A percentile compares a stretch with the other conserved stretches of the same genome.
Conservation (phyloP, 2,329 filamentous ascomycete genomes). For the Furcasterigmium furcatum region DNA sequence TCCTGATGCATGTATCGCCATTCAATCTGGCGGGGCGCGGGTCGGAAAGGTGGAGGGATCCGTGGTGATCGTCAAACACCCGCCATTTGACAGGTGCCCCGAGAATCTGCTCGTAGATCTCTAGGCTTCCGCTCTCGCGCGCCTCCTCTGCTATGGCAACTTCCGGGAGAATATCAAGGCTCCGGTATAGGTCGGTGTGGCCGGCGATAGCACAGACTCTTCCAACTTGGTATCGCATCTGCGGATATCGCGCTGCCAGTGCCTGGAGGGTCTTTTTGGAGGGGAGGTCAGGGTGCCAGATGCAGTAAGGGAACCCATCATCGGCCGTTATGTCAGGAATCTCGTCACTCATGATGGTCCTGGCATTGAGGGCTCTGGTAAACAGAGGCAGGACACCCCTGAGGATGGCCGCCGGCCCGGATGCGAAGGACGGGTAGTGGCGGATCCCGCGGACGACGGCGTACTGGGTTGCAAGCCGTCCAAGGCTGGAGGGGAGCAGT, state of each 20-base stretch:
- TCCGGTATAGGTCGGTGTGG: constrained; percentile 27
- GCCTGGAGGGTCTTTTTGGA: constrained; percentile 29
- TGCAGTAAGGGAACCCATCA: constrained; percentile 31
- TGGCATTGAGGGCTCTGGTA: constrained; percentile 22
- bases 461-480: not conserved
- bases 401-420: not conserved
- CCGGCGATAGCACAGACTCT: constrained; percentile 35
- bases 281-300: constrained; percentile 34
- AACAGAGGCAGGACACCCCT: not conserved
- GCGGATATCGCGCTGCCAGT: constrained; percentile 23
- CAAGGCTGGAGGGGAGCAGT: not conserved
- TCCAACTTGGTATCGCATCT: constrained; percentile 32
- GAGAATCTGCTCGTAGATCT: constrained; percentile 29
- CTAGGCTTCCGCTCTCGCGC: constrained; percentile 18
- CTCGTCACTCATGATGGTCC: constrained; percentile 29
- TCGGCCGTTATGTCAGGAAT: constrained; percentile 21
- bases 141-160: constrained; percentile 36
- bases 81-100: constrained; percentile 16
- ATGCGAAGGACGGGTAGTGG: not conserved
- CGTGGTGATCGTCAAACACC: constrained; percentile 33
- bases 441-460: not conserved
- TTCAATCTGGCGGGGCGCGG: constrained; percentile 20
- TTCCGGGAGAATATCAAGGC: constrained; percentile 33
- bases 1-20: constrained; percentile 26
- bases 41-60: constrained; percentile 11